Evolutionary conservation across 768 basidiomycete genomes (phyloP), one percentile per base, ranked within the genome.

Genomic region (Mrakia hoshinonis): DNA sequence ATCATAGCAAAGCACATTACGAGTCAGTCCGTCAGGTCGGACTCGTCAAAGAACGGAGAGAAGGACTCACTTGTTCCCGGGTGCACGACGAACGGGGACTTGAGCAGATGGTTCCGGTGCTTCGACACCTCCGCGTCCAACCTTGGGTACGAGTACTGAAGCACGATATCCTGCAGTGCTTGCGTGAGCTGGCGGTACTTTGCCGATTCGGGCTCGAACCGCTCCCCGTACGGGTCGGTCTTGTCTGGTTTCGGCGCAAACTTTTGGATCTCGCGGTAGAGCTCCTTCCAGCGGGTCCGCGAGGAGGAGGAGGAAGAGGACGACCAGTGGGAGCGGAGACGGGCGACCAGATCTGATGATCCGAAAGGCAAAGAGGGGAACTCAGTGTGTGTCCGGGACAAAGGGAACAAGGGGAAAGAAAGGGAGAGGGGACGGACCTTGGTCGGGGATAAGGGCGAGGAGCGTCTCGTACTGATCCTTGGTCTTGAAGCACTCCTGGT

Each of bases 91-190:
- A 99, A 99, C 0, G 96, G 96, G 26, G 92, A 89, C 81, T 99
- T 99, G 67, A 99, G 85, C 81, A 99, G 84, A 82, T 99, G 96
- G 81, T 99, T 98, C 63, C 93, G 85, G 77, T 94, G 91, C 77
- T 98, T 95, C 3, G 93, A 94, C 36, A 99, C 96, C 79, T 99
- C 96, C 18, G 90, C 90, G 79, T 99, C 96, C 67, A 99, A 85
- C 15, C 96, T 87, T 1, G 95, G 95, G 80, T 98, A 99, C 0
- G 90, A 95, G 79, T 96, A 97, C 75, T 92, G 89, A 15, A 99
- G 82, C 60, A 96, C 83, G 72, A 97, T 85, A 73, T 98, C 95
- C 78, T 95, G 88, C 81, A 92, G 81, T 4, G 87, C 86, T 1
- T 80, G 67, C 34, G 38, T 36, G 18, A 65, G 29, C 18, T 24